A percentile compares a stretch with the other conserved stretches of the same genome.
phyloP scores from a whole-genome alignment of 2,329 filamentous ascomycete genomes.

The Onygenales sp. region DNA sequence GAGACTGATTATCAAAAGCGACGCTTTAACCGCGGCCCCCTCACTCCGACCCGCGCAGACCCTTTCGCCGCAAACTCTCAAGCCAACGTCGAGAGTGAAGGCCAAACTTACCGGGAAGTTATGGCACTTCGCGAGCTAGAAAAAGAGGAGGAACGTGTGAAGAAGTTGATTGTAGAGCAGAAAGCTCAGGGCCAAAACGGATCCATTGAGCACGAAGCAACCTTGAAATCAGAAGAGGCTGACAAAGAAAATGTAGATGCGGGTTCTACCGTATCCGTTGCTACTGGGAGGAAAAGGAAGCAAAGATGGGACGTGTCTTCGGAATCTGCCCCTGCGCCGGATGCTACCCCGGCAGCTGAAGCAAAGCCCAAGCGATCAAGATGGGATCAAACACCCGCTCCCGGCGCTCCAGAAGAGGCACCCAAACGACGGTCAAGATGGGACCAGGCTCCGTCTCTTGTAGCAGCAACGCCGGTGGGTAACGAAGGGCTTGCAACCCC shows the following conservation, averaged over 20 bases:
- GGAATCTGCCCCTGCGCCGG: conserved; percentile 42
- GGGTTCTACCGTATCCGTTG: conserved; percentile 55
- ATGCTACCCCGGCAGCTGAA: conserved; percentile 43
- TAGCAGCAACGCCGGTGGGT: conserved; percentile 61
- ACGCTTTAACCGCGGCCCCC: conserved; percentile 67
- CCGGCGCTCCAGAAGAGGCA: conserved; percentile 46
- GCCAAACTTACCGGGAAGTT: conserved; percentile 74
- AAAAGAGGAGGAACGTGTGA: conserved; percentile 82
- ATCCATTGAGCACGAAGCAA: conserved; percentile 59
- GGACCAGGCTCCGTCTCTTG: conserved; percentile 70
- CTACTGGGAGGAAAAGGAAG: conserved; percentile 69
- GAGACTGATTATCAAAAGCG: conserved; percentile 98
- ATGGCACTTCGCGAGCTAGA: conserved; percentile 89
- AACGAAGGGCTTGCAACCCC: conserved; percentile 68
- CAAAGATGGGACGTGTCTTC: conserved; percentile 87
- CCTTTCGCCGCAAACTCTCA: conserved; percentile 71
- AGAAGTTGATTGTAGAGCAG: conserved; percentile 69
- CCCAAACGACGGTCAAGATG: conserved; percentile 75
- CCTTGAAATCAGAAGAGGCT: conserved; percentile 54
- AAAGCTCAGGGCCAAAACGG: conserved; percentile 49
- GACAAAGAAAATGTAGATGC: conserved; percentile 66
- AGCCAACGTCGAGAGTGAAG: conserved; percentile 57
- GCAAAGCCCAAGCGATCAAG: conserved; percentile 65
- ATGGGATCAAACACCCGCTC: conserved; percentile 74
- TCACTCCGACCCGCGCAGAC: conserved; percentile 79